These are phyloP conservation scores for Paecilomyces variotii DNA, from an alignment of 2,329 filamentous ascomycete species.

Conservation along the genomic window DNA sequence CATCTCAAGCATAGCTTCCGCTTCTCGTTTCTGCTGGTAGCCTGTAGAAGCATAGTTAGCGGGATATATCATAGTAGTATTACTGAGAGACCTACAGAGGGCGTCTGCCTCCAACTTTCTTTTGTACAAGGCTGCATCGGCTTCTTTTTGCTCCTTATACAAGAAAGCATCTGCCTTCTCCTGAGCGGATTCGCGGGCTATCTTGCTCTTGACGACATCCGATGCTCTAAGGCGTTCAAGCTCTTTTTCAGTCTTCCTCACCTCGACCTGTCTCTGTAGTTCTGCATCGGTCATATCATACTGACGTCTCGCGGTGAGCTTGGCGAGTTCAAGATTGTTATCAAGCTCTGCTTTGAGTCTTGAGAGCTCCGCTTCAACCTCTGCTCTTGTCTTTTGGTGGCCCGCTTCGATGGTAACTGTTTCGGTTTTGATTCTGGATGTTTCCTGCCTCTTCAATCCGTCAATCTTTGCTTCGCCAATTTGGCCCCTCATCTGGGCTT, in stretches of 20 bases:
- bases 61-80: background rate
- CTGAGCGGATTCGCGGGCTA: constrained; percentile 37
- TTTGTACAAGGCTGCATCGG: constrained; percentile 43
- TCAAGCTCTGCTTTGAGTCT: constrained; percentile 65
- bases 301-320: constrained; percentile 63
- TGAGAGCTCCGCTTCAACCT: constrained; percentile 67
- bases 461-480: constrained; percentile 62
- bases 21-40: constrained; percentile 59
- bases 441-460: constrained; percentile 74
- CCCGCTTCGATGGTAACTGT: constrained; percentile 80
- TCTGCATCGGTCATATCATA: constrained; percentile 73
- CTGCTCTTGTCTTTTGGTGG: constrained; percentile 71
- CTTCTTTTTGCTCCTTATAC: constrained; percentile 43
- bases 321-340: constrained; percentile 66
- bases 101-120: constrained; percentile 34
- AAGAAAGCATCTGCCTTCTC: constrained; percentile 42
- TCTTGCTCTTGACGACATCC: constrained; percentile 67
- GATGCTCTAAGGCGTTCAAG: constrained; percentile 69
- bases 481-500: constrained; percentile 55
- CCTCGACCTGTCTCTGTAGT: constrained; percentile 68
- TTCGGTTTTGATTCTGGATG: constrained; percentile 79
- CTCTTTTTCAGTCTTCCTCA: constrained; percentile 70
- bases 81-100: constrained; percentile 15
- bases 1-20: constrained; percentile 68
- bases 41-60: constrained; percentile 12